Evolutionary conservation across 306 rosid genomes (phyloP).

Genomic region (Prinsepia uniflora): DNA sequence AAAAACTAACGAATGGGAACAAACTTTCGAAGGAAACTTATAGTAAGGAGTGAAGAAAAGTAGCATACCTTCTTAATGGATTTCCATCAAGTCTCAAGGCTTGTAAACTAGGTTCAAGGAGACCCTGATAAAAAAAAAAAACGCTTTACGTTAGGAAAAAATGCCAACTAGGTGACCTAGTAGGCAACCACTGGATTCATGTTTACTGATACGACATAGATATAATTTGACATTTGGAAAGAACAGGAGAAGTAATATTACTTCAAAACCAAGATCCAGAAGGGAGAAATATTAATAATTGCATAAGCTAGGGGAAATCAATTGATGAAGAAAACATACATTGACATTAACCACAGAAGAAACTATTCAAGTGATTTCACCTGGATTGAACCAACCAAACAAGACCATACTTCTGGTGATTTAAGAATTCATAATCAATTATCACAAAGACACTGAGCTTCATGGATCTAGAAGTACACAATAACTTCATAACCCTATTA

Average conservation of each 20-base stretch:
- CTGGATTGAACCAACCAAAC: not conserved
- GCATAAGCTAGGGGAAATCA: not conserved
- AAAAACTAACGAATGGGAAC: not conserved
- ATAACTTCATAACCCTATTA: too few species aligned
- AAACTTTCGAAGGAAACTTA: not conserved
- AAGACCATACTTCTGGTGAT: not conserved
- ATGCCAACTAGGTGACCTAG: not conserved
- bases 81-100: conserved; percentile 80
- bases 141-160: conserved; percentile 12
- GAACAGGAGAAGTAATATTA: not conserved
- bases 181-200: not conserved
- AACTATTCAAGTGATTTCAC: not conserved
- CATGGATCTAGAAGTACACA: not conserved
- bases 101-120: conserved; percentile 77
- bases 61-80: conserved; percentile 82
- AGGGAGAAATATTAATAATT: not conserved
- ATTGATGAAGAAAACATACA: not conserved
- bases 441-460: not conserved
- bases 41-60: not conserved
- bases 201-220: not conserved
- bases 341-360: not conserved
- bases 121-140: conserved; percentile 54
- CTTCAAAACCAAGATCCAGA: conserved; percentile 3
- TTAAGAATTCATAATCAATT: not conserved
- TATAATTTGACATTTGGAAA: not conserved